Conservation (phyloP, 352 stramenopile genomes). For the Phytophthora pini region DNA sequence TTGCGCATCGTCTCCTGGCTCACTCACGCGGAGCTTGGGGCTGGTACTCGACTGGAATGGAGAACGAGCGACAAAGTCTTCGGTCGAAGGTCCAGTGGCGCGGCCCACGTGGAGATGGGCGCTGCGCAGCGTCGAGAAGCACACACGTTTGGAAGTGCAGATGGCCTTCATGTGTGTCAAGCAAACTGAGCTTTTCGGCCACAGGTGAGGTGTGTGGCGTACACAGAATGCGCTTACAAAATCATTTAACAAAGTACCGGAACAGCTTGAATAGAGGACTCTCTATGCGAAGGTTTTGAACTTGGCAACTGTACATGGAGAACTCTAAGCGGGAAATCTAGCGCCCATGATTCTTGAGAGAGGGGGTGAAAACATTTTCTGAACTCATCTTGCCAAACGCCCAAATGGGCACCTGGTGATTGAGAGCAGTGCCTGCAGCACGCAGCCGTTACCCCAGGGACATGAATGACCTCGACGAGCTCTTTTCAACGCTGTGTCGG, state of each 20-base stretch:
- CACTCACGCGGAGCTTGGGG: constrained; percentile 45
- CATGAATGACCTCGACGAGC: too few relatives aligned
- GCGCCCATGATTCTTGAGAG: too few relatives aligned
- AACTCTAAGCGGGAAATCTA: too few relatives aligned
- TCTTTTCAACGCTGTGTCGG: too few relatives aligned
- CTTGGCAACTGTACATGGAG: too few relatives aligned
- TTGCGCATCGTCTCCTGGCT: constrained; percentile 22
- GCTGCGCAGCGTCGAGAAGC: constrained; percentile 19
- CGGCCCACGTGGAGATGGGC: constrained; percentile 54
- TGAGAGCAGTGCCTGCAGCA: too few relatives aligned
- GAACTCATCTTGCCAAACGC: too few relatives aligned
- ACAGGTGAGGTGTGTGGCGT: constrained; percentile 2
- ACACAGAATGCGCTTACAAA: not conserved
- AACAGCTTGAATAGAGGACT: not conserved
- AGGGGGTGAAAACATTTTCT: too few relatives aligned
- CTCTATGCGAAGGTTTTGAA: not conserved
- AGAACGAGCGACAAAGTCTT: constrained; percentile 48
- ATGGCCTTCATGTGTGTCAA: constrained; percentile 16
- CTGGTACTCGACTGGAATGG: constrained; percentile 9
- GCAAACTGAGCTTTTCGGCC: constrained; percentile 1
- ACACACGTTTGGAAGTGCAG: not conserved
- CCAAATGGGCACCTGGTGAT: too few relatives aligned
- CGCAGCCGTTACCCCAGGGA: too few relatives aligned
- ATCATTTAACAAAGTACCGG: not conserved
- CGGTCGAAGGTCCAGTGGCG: constrained; percentile 50